A percentile compares a stretch with the other conserved stretches of the same genome.
Conservation (phyloP, 78 protist species). For the Mantamonas sphyraenae region DNA sequence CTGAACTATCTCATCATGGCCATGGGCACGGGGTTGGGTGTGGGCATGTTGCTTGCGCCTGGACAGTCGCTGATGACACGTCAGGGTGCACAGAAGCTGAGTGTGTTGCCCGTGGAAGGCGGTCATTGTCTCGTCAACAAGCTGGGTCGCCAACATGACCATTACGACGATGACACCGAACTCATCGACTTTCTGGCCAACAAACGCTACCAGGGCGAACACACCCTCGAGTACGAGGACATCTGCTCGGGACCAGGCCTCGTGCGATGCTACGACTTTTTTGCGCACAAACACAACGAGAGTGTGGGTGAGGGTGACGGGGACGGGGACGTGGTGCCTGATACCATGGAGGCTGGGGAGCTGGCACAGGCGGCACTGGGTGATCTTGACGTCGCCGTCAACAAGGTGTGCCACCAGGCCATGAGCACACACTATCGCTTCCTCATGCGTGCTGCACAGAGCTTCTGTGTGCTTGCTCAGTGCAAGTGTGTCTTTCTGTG, state of each 20-base stretch:
- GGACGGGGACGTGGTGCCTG: neutral
- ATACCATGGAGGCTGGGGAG: neutral
- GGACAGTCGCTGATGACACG: neutral
- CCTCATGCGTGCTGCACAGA: neutral
- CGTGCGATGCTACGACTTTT: neutral
- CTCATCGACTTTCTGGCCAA: neutral
- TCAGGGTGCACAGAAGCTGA: no score
- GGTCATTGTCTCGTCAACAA: neutral
- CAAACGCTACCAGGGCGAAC: neutral
- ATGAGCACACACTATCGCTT: neutral
- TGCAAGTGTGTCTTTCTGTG: neutral
- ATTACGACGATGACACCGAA: neutral
- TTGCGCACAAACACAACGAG: neutral
- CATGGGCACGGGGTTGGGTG: constrained; percentile 5
- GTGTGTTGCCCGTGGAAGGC: neutral
- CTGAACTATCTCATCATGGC: neutral
- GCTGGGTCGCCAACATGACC: no score
- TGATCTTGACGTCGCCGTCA: neutral
- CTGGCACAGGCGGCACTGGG: no score
- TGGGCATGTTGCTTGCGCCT: neutral
- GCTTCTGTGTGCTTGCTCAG: neutral
- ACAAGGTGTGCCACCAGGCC: neutral
- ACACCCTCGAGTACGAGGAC: neutral
- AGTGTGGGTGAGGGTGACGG: no score
- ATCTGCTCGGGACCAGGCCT: constrained; percentile 1